Conservation (phyloP, 208 protist genomes). For the Crithidia expoeki region DNA sequence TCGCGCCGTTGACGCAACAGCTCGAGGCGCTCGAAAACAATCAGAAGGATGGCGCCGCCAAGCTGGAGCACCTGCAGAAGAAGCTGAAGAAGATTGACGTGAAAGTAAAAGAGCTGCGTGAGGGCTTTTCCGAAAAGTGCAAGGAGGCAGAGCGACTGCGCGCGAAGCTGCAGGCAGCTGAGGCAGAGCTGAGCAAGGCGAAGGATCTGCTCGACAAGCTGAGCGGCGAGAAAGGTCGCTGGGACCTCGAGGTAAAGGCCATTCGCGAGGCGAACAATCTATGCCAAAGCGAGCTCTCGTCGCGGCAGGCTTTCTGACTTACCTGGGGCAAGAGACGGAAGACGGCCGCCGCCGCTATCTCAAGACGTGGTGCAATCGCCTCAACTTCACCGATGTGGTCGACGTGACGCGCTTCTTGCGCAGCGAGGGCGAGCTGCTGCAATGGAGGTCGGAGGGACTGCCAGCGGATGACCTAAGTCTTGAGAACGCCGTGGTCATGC, state of each 20-base stretch:
- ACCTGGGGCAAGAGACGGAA: constrained; percentile 89
- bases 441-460: constrained; percentile 96
- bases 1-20: constrained; percentile 86
- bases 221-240: constrained; percentile 94
- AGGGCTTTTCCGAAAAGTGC: constrained; percentile 91
- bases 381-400: constrained; percentile 46
- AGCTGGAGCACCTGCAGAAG: constrained; percentile 77
- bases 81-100: constrained; percentile 91
- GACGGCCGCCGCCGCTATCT: constrained; percentile 75
- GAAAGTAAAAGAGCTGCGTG: constrained; percentile 75
- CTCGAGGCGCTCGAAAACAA: constrained; percentile 84
- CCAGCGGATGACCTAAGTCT: constrained; percentile 94
- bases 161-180: constrained; percentile 83
- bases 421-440: constrained; percentile 93
- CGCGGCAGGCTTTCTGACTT: constrained; percentile 92
- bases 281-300: constrained; percentile 91
- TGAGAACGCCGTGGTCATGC: constrained; percentile 97
- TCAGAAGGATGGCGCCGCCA: constrained; percentile 75
- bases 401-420: constrained; percentile 90
- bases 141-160: constrained; percentile 94
- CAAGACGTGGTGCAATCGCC: constrained; percentile 78
- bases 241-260: constrained; percentile 79
- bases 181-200: constrained; percentile 91
- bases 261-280: constrained; percentile 69
- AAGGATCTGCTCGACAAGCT: constrained; percentile 95